Percentiles rank a stretch among this genome's conserved stretches.
These are phyloP conservation scores for Austroboletus novae-zelandiae DNA, from an alignment of 1,284 basidiomycete genomes.

Conservation along the genomic window DNA sequence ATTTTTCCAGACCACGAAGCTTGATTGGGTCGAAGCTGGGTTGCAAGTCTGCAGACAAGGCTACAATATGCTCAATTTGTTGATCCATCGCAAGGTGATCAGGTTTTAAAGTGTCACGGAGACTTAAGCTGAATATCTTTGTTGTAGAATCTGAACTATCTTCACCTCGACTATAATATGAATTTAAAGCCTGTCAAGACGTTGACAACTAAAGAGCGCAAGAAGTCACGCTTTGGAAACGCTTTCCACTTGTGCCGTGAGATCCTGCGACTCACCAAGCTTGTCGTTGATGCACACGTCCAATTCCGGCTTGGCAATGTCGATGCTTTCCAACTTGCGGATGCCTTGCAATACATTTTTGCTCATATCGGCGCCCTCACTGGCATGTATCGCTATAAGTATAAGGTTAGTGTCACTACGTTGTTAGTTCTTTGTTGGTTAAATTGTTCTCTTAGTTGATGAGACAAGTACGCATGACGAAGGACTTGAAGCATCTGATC, in stretches of 20 bases:
- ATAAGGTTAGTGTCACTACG: constrained; percentile 65
- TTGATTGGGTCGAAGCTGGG: constrained; percentile 99
- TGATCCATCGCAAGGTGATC: constrained; percentile 92
- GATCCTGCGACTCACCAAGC: constrained; percentile 95
- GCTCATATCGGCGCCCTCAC: constrained; percentile 97
- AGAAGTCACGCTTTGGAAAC: constrained; percentile 99
- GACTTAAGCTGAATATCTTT: neutral
- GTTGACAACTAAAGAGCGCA: constrained; percentile 98
- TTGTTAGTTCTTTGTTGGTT: constrained; percentile 1
- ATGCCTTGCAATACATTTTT: constrained; percentile 98
- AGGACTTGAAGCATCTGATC: constrained; percentile 97
- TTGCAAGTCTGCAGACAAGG: constrained; percentile 98
- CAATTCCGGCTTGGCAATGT: constrained; percentile 99
- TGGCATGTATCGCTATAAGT: constrained; percentile 99
- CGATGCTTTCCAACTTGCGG: constrained; percentile 98
- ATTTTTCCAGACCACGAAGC: constrained; percentile 97
- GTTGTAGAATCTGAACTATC: constrained; percentile 87
- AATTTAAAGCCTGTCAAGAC: constrained; percentile 99
- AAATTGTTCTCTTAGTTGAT: constrained; percentile 61
- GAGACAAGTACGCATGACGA: constrained; percentile 99
- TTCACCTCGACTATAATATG: constrained; percentile 93
- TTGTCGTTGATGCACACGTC: constrained; percentile 98
- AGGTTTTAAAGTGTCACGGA: neutral
- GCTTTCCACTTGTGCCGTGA: constrained; percentile 98
- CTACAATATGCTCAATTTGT: constrained; percentile 98